Evolutionary conservation across 2,329 filamentous ascomycete genomes (phyloP).

Genomic region (Diatrype stigma): DNA sequence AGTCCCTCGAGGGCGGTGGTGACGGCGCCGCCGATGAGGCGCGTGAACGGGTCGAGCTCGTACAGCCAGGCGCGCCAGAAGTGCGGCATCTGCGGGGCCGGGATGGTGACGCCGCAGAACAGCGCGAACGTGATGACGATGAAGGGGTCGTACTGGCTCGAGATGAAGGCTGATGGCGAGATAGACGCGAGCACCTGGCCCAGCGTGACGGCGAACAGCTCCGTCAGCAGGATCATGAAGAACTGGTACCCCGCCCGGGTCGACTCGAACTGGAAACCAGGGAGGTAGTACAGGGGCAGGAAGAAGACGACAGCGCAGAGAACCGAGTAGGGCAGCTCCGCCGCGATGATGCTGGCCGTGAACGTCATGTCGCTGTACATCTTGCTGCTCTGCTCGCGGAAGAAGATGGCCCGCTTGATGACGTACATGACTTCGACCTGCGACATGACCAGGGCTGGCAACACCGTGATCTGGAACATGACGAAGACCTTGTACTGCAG

Average conservation of each 20-base stretch:
- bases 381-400: slow-evolving; percentile 80
- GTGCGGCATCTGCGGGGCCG: slow-evolving; percentile 68
- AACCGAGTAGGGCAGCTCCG: slow-evolving; percentile 79
- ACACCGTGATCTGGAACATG: slow-evolving; percentile 83
- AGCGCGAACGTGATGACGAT: slow-evolving; percentile 77
- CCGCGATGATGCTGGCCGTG: slow-evolving; percentile 70
- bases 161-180: slow-evolving; percentile 75
- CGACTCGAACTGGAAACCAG: slow-evolving; percentile 61
- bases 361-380: slow-evolving; percentile 83
- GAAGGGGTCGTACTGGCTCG: slow-evolving; percentile 76
- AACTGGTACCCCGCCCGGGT: slow-evolving; percentile 80
- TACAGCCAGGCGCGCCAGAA: slow-evolving; percentile 82
- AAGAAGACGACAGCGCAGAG: slow-evolving; percentile 79
- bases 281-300: slow-evolving; percentile 79
- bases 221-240: slow-evolving; percentile 77
- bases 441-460: slow-evolving; percentile 77
- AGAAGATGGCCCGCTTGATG: slow-evolving; percentile 74
- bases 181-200: slow-evolving; percentile 73
- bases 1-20: slow-evolving; percentile 69
- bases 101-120: slow-evolving; percentile 85
- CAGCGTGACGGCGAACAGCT: slow-evolving; percentile 78
- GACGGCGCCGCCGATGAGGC: slow-evolving; percentile 75
- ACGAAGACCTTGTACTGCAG: slow-evolving; percentile 85
- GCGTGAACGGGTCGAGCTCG: slow-evolving; percentile 77
- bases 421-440: slow-evolving; percentile 85